Evolutionary conservation across 768 basidiomycete species (phyloP).

Genomic region (Pulveroboletus sp.): DNA sequence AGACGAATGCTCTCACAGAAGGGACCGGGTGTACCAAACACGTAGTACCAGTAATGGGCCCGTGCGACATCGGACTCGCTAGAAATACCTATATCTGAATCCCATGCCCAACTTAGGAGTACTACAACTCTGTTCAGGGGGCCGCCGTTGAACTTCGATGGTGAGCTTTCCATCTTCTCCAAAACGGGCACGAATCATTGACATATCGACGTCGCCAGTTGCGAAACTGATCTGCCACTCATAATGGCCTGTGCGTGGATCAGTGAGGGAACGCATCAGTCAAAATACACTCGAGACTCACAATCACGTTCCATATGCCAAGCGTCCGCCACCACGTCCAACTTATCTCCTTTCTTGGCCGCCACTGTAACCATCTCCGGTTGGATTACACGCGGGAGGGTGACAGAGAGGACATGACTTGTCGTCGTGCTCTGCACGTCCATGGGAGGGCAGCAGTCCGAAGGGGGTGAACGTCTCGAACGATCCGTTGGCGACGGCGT

Average conservation of each 20-base stretch:
- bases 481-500: slow-evolving; percentile 30
- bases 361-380: slow-evolving; percentile 64
- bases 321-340: slow-evolving; percentile 56
- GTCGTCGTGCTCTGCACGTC: slow-evolving; percentile 37
- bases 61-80: slow-evolving; percentile 6
- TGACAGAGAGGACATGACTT: slow-evolving; percentile 45
- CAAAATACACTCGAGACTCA: slow-evolving; percentile 32
- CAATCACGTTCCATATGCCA: slow-evolving; percentile 60
- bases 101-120: slow-evolving; percentile 26
- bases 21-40: neutral
- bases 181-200: slow-evolving; percentile 47
- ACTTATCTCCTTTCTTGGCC: slow-evolving; percentile 54
- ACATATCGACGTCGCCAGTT: slow-evolving; percentile 52
- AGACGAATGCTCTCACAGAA: slow-evolving; percentile 3
- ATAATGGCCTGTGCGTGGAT: slow-evolving; percentile 45
- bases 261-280: slow-evolving; percentile 1
- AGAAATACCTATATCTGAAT: slow-evolving; percentile 25
- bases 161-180: slow-evolving; percentile 43
- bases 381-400: slow-evolving; percentile 44
- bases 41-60: slow-evolving; percentile 1
- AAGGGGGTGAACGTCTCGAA: slow-evolving; percentile 29
- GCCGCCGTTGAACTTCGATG: slow-evolving; percentile 40
- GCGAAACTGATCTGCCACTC: slow-evolving; percentile 59
- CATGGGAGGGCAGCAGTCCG: slow-evolving; percentile 42
- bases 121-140: slow-evolving; percentile 26